Conservation (phyloP, 345 rosid species). For the Rubroshorea leprosula region DNA sequence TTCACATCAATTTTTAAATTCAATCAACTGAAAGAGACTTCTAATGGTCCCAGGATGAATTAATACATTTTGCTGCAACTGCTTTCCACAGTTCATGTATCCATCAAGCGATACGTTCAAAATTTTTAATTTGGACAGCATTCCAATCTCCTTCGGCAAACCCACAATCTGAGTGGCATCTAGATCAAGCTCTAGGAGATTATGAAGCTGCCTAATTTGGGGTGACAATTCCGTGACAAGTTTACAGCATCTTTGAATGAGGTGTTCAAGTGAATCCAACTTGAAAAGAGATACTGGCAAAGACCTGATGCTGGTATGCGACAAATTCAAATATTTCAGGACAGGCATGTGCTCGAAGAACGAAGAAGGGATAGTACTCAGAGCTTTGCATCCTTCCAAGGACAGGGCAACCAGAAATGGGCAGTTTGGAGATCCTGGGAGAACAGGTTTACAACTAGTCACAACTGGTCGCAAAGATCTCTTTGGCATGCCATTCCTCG, state of each 20-base stretch:
- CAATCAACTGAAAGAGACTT: not conserved
- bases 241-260: slow-evolving; percentile 16
- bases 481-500: not conserved
- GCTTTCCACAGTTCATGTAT: not conserved
- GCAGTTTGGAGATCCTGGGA: slow-evolving; percentile 14
- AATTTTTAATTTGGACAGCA: not conserved
- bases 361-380: slow-evolving; percentile 10
- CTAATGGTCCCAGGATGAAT: slow-evolving; percentile 11
- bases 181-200: slow-evolving; percentile 20
- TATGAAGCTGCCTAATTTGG: slow-evolving; percentile 16
- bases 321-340: slow-evolving; percentile 16
- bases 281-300: slow-evolving; percentile 19
- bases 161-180: slow-evolving; percentile 3
- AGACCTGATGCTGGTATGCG: slow-evolving; percentile 21
- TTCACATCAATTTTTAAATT: slow-evolving; percentile 8
- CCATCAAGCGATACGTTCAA: slow-evolving; percentile 16
- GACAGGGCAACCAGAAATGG: not conserved
- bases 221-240: slow-evolving; percentile 16
- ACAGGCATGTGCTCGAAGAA: slow-evolving; percentile 15
- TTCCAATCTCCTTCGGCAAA: slow-evolving; percentile 9
- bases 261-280: slow-evolving; percentile 14
- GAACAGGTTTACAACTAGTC: not conserved
- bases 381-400: slow-evolving; percentile 13
- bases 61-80: not conserved
- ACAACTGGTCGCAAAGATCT: not conserved